Conservation (phyloP, 1,284 basidiomycete genomes). For the Fistulinella staudtii region DNA sequence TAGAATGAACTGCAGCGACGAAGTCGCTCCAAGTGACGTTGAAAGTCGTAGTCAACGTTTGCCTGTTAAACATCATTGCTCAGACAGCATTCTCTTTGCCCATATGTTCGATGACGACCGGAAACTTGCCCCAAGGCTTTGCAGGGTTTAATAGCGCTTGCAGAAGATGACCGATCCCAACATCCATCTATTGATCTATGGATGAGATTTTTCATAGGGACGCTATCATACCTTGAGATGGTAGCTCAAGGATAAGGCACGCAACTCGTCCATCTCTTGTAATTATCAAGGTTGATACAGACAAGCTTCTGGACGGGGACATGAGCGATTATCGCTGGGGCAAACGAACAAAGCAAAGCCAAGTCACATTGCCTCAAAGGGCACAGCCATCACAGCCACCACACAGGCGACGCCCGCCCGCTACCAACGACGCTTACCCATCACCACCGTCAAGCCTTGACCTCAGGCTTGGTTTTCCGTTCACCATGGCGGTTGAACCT, state of each 20-base stretch:
- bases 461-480: constrained; percentile 12
- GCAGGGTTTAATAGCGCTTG: constrained; percentile 3
- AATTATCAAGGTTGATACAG: no score
- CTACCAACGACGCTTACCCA: background rate
- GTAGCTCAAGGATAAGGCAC: no score
- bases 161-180: constrained; percentile 8
- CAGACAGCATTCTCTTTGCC: background rate
- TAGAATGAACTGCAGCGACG: no score
- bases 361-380: background rate
- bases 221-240: no score
- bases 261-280: no score
- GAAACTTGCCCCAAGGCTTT: background rate
- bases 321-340: no score
- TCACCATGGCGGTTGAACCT: constrained; percentile 60
- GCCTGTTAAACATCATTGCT: background rate
- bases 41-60: background rate
- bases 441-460: constrained; percentile 12
- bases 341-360: no score
- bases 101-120: background rate
- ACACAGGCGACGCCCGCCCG: background rate
- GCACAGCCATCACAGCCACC: background rate
- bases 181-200: constrained; percentile 4
- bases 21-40: background rate
- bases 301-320: no score
- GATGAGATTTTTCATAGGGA: no score